These are phyloP conservation scores for Penicillium concentricum DNA, from an alignment of 2,329 filamentous ascomycete species.

Conservation along the genomic window DNA sequence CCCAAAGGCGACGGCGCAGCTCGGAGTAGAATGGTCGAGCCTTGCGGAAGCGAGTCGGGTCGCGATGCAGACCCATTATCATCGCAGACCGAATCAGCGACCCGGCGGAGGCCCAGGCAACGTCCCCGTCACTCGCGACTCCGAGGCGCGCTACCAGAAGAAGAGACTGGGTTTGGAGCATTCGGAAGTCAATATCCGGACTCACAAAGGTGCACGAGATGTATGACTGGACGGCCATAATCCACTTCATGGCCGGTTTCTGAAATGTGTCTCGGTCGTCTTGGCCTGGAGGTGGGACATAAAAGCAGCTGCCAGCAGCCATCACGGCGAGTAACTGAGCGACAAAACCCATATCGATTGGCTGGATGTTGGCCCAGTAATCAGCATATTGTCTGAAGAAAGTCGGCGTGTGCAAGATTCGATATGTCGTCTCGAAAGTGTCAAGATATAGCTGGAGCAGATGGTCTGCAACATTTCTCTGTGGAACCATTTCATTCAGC, in stretches of 20 bases:
- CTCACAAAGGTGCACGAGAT: slow-evolving; percentile 33
- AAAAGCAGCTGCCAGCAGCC: slow-evolving; percentile 48
- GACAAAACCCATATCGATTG: slow-evolving; percentile 49
- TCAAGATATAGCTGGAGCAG: slow-evolving; percentile 56
- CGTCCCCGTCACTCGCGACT: slow-evolving; percentile 31
- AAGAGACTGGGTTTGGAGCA: slow-evolving; percentile 36
- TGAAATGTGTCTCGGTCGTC: slow-evolving; percentile 40
- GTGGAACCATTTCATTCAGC: slow-evolving; percentile 46
- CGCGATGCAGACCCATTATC: slow-evolving; percentile 44
- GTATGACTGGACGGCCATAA: slow-evolving; percentile 37
- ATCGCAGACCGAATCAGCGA: slow-evolving; percentile 43
- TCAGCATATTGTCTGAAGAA: slow-evolving; percentile 58
- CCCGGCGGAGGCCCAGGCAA: slow-evolving; percentile 40
- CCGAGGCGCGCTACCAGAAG: slow-evolving; percentile 36
- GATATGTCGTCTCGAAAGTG: slow-evolving; percentile 57
- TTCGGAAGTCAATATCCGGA: slow-evolving; percentile 29
- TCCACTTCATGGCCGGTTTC: slow-evolving; percentile 47
- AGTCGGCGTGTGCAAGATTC: slow-evolving; percentile 58
- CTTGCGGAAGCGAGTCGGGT: slow-evolving; percentile 36
- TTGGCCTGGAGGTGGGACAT: slow-evolving; percentile 17
- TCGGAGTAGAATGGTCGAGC: slow-evolving; percentile 42
- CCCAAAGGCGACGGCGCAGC: slow-evolving; percentile 48
- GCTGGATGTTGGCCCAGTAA: slow-evolving; percentile 50
- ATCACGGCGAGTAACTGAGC: slow-evolving; percentile 40
- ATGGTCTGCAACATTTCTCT: slow-evolving; percentile 46